Evolutionary conservation across 352 stramenopile species (phyloP).

Genomic region (Albugo candida): DNA sequence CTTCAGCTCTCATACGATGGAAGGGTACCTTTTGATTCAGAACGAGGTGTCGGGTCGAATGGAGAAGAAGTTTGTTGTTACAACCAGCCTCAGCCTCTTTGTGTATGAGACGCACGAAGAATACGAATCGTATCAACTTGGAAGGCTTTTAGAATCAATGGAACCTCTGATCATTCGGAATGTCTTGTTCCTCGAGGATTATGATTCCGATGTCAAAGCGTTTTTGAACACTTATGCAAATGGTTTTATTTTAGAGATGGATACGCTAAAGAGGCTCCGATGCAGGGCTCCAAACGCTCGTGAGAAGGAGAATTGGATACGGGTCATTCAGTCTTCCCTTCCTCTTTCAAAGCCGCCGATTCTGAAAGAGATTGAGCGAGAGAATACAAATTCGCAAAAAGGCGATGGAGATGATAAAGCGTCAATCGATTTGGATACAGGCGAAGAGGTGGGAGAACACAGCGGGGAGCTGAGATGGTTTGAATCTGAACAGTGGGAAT

Average conservation of each 20-base stretch:
- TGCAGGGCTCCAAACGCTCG: conserved; percentile 38
- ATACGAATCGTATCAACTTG: conserved; percentile 5
- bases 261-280: conserved; percentile 25
- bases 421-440: no score
- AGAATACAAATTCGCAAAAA: no score
- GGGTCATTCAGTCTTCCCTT: conserved; percentile 30
- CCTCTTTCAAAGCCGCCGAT: conserved; percentile 17
- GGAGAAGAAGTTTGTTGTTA: conserved; percentile 44
- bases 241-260: conserved; percentile 45
- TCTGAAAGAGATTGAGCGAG: neutral
- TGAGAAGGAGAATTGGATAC: conserved; percentile 47
- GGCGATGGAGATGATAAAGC: no score
- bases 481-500: no score
- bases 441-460: no score
- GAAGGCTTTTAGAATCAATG: no score
- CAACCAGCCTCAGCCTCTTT: conserved; percentile 20
- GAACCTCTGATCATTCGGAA: no score
- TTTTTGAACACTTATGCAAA: conserved; percentile 48
- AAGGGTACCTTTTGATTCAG: conserved; percentile 37
- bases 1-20: conserved; percentile 8
- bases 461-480: no score
- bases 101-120: conserved; percentile 24
- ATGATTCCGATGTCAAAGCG: conserved; percentile 39
- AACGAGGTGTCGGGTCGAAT: conserved; percentile 22
- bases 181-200: neutral